These are phyloP conservation scores for Cymbopogon citratus DNA, from an alignment of 176 grass and related monocot genomes.

Conservation along the genomic window DNA sequence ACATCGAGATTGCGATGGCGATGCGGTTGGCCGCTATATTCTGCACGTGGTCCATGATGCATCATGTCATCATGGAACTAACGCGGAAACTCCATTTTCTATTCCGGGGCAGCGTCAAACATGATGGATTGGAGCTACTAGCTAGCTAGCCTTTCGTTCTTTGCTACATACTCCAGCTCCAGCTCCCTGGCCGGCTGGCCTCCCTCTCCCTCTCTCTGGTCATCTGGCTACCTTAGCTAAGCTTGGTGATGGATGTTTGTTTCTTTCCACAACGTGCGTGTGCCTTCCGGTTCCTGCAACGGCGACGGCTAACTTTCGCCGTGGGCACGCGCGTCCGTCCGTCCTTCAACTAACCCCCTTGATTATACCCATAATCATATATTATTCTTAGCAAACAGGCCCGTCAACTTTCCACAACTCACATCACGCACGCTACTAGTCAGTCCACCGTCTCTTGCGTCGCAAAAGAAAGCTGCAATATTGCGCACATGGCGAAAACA, in stretches of 20 bases:
- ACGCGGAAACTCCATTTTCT: neutral
- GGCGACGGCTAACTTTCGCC: constrained; percentile 17
- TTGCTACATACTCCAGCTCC: too few relatives aligned
- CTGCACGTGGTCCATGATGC: constrained; percentile 33
- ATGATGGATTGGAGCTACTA: neutral
- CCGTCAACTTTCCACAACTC: constrained; percentile 1
- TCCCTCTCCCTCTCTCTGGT: too few relatives aligned
- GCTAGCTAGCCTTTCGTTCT: too few relatives aligned
- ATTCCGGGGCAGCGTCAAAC: neutral
- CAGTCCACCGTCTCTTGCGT: neutral
- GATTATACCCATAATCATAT: neutral
- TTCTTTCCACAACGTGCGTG: constrained; percentile 2
- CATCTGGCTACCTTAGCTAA: too few relatives aligned
- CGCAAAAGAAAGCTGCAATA: neutral
- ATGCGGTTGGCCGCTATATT: constrained; percentile 6
- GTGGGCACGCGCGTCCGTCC: neutral
- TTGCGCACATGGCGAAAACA: neutral
- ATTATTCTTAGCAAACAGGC: constrained; percentile 14
- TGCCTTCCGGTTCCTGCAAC: constrained; percentile 8
- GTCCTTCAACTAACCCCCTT: constrained; percentile 30
- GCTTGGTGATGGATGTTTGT: too few relatives aligned
- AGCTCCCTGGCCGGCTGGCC: too few relatives aligned
- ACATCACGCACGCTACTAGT: neutral
- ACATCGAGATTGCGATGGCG: neutral
- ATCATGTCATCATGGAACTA: neutral